Evolutionary conservation across 176 grass and related monocot species (phyloP).

Genomic region (Puccinellia tenuiflora): DNA sequence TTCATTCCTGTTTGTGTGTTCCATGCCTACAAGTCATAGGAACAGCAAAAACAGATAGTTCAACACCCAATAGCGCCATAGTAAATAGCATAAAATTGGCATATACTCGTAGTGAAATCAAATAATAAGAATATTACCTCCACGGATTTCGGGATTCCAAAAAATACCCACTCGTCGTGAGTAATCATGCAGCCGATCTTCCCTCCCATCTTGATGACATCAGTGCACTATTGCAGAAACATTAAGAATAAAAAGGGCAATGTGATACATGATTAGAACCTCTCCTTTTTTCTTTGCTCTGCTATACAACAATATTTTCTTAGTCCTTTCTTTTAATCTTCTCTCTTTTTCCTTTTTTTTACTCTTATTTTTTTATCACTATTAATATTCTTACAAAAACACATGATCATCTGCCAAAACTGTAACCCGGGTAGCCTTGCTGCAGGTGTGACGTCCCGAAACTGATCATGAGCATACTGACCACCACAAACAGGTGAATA

Average conservation of each 20-base stretch:
- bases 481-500: background rate
- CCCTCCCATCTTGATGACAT: slow-evolving; percentile 39
- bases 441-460: background rate
- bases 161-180: slow-evolving; percentile 26
- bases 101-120: background rate
- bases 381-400: slow-evolving; percentile 1
- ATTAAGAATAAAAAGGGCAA: slow-evolving; percentile 39
- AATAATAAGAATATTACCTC: slow-evolving; percentile 20
- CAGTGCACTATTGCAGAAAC: slow-evolving; percentile 37
- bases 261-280: slow-evolving; percentile 6
- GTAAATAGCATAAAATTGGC: slow-evolving; percentile 1
- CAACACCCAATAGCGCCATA: background rate
- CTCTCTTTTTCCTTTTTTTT: background rate
- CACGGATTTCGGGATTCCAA: slow-evolving; percentile 32
- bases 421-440: background rate
- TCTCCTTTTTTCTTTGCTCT: background rate
- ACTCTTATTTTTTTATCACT: slow-evolving; percentile 3
- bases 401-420: background rate
- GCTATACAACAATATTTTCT: background rate
- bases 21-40: slow-evolving; percentile 23
- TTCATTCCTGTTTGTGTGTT: slow-evolving; percentile 36
- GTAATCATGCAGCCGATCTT: slow-evolving; percentile 50
- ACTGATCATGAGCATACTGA: slow-evolving; percentile 14
- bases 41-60: background rate
- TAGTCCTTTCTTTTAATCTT: background rate